Percentiles rank a stretch among this genome's conserved stretches.
Evolutionary conservation across 2,329 filamentous ascomycete species (phyloP).

Genomic region (Nemania abortiva): DNA sequence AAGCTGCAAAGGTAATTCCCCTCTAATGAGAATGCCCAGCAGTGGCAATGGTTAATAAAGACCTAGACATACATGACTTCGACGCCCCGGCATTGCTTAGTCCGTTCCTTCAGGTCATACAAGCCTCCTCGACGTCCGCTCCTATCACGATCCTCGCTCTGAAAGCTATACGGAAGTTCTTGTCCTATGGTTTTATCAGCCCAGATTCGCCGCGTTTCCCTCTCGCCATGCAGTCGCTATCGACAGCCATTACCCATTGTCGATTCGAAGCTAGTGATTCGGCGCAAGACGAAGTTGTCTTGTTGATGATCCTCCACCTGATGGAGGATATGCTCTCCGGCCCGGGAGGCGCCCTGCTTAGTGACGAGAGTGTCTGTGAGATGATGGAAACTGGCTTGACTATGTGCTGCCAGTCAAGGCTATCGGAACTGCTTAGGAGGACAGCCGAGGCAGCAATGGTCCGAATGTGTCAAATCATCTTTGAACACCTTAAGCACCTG

Average conservation of each 20-base stretch:
- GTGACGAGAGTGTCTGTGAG: constrained; percentile 97
- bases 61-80: constrained; percentile 83
- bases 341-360: constrained; percentile 90
- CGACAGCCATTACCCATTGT: constrained; percentile 95
- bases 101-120: constrained; percentile 95
- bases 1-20: constrained; percentile 77
- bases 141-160: constrained; percentile 95
- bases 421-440: constrained; percentile 89
- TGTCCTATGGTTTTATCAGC: constrained; percentile 92
- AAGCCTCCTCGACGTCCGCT: constrained; percentile 94
- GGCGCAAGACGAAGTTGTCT: constrained; percentile 92
- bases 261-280: constrained; percentile 97
- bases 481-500: constrained; percentile 89
- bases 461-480: constrained; percentile 98
- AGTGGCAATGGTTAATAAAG: constrained; percentile 45
- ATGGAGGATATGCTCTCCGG: constrained; percentile 99
- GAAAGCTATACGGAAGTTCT: constrained; percentile 94
- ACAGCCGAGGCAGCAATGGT: constrained; percentile 98
- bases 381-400: constrained; percentile 99
- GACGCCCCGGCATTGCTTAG: constrained; percentile 90
- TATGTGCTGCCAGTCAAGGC: constrained; percentile 93
- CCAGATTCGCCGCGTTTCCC: constrained; percentile 86
- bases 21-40: neutral
- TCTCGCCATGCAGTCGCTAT: constrained; percentile 93
- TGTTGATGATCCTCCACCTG: constrained; percentile 92